phyloP scores from a whole-genome alignment of 495 filamentous ascomycete species.

The Podospora pseudoanserina region DNA sequence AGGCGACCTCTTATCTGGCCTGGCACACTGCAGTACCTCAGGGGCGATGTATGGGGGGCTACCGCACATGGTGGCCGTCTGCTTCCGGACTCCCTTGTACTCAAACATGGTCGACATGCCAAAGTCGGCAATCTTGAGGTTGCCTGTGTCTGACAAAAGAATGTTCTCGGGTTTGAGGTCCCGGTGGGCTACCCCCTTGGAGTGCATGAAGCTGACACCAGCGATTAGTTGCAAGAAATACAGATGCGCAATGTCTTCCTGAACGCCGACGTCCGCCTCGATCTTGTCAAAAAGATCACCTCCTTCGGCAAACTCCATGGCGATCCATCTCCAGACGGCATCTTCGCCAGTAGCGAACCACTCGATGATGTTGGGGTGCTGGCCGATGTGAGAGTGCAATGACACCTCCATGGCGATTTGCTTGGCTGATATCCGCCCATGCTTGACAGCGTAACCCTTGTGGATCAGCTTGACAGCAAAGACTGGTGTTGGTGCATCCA shows the following conservation, averaged over 20 bases:
- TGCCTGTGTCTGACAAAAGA: conserved; percentile 72
- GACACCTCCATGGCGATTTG: conserved; percentile 87
- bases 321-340: conserved; percentile 90
- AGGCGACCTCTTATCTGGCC: conserved; percentile 40
- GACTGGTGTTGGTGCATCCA: conserved; percentile 63
- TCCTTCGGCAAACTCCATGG: conserved; percentile 94
- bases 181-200: conserved; percentile 81
- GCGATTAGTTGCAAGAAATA: conserved; percentile 92
- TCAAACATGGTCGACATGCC: conserved; percentile 91
- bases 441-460: conserved; percentile 84
- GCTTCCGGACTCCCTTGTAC: conserved; percentile 74
- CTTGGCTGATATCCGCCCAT: conserved; percentile 82
- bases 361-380: conserved; percentile 88
- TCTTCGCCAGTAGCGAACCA: conserved; percentile 89
- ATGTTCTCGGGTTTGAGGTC: conserved; percentile 94
- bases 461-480: conserved; percentile 99
- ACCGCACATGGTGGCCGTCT: conserved; percentile 84
- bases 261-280: conserved; percentile 89
- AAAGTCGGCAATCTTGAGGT: conserved; percentile 96
- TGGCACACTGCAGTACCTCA: conserved; percentile 65
- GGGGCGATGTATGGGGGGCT: conserved; percentile 97
- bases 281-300: conserved; percentile 99
- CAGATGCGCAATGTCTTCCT: conserved; percentile 88
- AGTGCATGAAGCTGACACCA: conserved; percentile 92
- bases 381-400: conserved; percentile 79